A percentile compares a stretch with the other conserved stretches of the same genome.
These are phyloP conservation scores for Papiliotrema laurentii DNA, from an alignment of 1,284 basidiomycete genomes.

Conservation along the genomic window DNA sequence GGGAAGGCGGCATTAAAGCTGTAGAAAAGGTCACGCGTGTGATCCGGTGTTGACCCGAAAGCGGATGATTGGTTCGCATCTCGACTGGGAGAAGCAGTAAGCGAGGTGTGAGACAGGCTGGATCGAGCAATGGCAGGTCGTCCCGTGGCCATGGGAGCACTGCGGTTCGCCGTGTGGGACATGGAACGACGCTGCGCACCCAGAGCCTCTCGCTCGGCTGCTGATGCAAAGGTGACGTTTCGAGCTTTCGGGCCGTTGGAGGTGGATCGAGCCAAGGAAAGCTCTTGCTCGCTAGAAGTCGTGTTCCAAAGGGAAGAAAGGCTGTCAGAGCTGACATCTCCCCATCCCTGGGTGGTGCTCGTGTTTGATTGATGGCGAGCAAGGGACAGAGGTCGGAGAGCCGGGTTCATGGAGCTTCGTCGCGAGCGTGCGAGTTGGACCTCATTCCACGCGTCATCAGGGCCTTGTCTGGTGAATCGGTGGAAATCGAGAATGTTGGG, in stretches of 20 bases:
- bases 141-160: conserved; percentile 18
- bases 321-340: conserved; percentile 11
- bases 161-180: conserved; percentile 17
- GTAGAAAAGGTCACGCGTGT: conserved; percentile 32
- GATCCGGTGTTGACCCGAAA: conserved; percentile 35
- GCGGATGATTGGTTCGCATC: conserved; percentile 8
- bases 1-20: conserved; percentile 39
- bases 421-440: conserved; percentile 22
- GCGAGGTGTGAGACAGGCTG: conserved; percentile 35
- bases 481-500: conserved; percentile 39
- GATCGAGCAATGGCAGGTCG: conserved; percentile 22
- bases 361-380: conserved; percentile 7
- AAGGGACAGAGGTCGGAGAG: conserved; percentile 9
- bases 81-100: conserved; percentile 17
- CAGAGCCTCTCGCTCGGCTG: neutral
- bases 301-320: conserved; percentile 11
- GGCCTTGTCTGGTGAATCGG: conserved; percentile 29
- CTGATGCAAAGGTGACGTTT: neutral
- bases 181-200: conserved; percentile 5
- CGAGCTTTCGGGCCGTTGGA: conserved; percentile 4
- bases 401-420: conserved; percentile 30
- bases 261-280: conserved; percentile 8
- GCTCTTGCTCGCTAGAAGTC: conserved; percentile 3
- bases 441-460: conserved; percentile 39
- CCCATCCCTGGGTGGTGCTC: neutral